Conservation (phyloP, 805 yeast genomes). For the Komagataella kurtzmanii region DNA sequence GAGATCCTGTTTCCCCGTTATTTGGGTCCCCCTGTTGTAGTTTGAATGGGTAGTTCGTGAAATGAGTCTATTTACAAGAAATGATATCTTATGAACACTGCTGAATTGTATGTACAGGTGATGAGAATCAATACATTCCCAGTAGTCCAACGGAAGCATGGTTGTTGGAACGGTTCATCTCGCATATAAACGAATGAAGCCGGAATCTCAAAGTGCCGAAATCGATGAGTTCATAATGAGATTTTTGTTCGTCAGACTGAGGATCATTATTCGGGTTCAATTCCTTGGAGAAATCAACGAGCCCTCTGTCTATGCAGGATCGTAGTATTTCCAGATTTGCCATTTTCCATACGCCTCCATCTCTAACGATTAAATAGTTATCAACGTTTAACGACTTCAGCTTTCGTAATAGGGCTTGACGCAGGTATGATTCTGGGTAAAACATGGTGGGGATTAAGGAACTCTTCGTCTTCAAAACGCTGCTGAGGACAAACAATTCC, state of each 20-base stretch:
- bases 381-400: constrained; percentile 36
- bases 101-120: background rate
- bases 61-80: background rate
- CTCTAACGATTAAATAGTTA: constrained; percentile 28
- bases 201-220: background rate
- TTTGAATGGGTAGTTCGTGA: background rate
- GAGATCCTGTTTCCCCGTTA: too few species aligned
- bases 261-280: background rate
- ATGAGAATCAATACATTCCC: background rate
- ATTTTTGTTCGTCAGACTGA: background rate
- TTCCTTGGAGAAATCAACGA: constrained; percentile 21
- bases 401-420: constrained; percentile 21
- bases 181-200: background rate
- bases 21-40: background rate
- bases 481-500: constrained; percentile 22
- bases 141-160: background rate
- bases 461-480: constrained; percentile 22
- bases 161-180: background rate
- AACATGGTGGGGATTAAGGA: constrained; percentile 24
- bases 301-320: constrained; percentile 43
- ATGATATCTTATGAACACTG: background rate
- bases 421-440: constrained; percentile 23
- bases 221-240: background rate
- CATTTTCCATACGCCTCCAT: constrained; percentile 34
- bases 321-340: constrained; percentile 34